phyloP scores from a whole-genome alignment of 768 basidiomycete genomes.

The Galerina sulciceps region DNA sequence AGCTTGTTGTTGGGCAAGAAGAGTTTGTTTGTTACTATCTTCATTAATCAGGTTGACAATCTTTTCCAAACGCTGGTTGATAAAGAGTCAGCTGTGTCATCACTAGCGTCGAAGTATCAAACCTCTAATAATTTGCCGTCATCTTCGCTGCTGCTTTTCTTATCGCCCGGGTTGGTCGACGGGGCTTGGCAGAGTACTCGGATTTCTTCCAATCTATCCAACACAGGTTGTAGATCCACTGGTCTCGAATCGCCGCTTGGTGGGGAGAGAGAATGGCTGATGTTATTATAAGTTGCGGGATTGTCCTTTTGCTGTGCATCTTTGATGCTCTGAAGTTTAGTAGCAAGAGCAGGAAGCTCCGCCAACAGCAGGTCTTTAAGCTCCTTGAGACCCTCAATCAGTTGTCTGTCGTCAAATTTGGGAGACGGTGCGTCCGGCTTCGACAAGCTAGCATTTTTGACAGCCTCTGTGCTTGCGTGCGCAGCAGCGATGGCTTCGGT shows the following conservation, averaged over 20 bases:
- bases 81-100: background rate
- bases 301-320: slow-evolving; percentile 2
- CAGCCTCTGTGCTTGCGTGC: background rate
- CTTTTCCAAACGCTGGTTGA: slow-evolving; percentile 38
- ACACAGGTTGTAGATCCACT: slow-evolving; percentile 16
- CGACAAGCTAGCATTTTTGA: slow-evolving; percentile 1
- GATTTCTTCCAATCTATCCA: slow-evolving; percentile 27
- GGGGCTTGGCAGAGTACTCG: slow-evolving; percentile 8
- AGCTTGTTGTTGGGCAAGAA: slow-evolving; percentile 66
- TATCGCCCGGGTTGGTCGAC: background rate
- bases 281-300: background rate
- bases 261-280: background rate
- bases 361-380: slow-evolving; percentile 42
- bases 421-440: background rate
- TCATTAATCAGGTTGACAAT: slow-evolving; percentile 52
- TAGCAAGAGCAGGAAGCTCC: slow-evolving; percentile 39
- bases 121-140: slow-evolving; percentile 8
- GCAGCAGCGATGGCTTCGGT: slow-evolving; percentile 1
- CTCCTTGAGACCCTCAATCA: slow-evolving; percentile 40
- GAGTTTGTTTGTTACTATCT: slow-evolving; percentile 49
- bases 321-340: slow-evolving; percentile 27
- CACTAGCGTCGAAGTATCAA: background rate
- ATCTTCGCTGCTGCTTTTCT: background rate
- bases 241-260: background rate
- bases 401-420: slow-evolving; percentile 1